Percentiles rank a stretch among this genome's conserved stretches.
These are phyloP conservation scores for Pleomassaria siparia DNA, from an alignment of 2,329 filamentous ascomycete species.

Conservation along the genomic window DNA sequence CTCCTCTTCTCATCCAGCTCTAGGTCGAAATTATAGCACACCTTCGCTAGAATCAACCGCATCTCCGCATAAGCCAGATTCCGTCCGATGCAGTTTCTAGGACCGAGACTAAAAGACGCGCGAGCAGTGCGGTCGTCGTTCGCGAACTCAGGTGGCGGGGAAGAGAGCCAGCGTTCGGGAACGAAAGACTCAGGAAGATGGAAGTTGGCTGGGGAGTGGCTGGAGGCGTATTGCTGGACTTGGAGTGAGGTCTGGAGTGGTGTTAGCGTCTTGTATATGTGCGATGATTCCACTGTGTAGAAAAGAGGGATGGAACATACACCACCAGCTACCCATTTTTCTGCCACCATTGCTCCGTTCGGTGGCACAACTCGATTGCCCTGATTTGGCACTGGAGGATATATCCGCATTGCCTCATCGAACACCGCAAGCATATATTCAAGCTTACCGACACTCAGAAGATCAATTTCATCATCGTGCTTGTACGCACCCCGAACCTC, in stretches of 20 bases:
- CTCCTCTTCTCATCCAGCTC: conserved; percentile 19
- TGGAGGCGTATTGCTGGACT: conserved; percentile 20
- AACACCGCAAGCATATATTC: conserved; percentile 20
- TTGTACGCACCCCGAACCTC: conserved; percentile 22
- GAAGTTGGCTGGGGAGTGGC: conserved; percentile 25
- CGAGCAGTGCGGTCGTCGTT: conserved; percentile 18
- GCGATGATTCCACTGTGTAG: too few relatives aligned
- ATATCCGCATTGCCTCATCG: conserved; percentile 21
- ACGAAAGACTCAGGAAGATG: conserved; percentile 19
- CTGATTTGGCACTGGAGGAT: conserved; percentile 20
- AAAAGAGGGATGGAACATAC: conserved; percentile 11
- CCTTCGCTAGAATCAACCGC: conserved; percentile 38
- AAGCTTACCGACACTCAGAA: conserved; percentile 9
- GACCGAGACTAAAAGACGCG: conserved; percentile 20
- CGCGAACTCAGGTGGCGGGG: conserved; percentile 15
- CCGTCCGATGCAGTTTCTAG: conserved; percentile 22
- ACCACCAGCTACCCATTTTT: conserved; percentile 14
- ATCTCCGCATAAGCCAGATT: conserved; percentile 31
- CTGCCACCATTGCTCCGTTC: conserved; percentile 13
- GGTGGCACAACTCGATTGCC: conserved; percentile 12
- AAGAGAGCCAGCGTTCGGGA: conserved; percentile 31
- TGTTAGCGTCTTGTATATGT: not conserved
- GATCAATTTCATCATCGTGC: conserved; percentile 18
- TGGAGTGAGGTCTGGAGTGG: conserved; percentile 12
- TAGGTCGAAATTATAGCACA: conserved; percentile 43